These are phyloP conservation scores for Cystobasidiaceae sp. DNA, from an alignment of 1,284 basidiomycete species.

Conservation along the genomic window DNA sequence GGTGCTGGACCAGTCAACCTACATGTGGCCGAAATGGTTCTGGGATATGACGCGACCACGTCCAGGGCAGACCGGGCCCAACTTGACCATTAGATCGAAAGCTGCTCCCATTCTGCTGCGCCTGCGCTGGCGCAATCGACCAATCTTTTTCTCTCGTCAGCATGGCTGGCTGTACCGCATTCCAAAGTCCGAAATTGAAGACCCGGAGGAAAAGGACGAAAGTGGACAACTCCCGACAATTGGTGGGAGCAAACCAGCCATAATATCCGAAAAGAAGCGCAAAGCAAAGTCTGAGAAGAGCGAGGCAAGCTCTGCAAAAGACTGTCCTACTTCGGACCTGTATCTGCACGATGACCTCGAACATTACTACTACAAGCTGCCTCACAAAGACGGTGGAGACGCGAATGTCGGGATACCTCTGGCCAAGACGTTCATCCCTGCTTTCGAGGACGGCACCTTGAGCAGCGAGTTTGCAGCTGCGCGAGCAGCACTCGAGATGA, in stretches of 20 bases:
- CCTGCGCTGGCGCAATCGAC: conserved; percentile 81
- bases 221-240: background rate
- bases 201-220: conserved; percentile 25
- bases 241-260: background rate
- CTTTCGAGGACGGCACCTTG: conserved; percentile 76
- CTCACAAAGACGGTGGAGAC: conserved; percentile 89
- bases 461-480: conserved; percentile 61
- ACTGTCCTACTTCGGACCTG: conserved; percentile 61
- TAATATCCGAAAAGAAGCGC: background rate
- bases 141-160: conserved; percentile 77
- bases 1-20: background rate
- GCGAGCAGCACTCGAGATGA: conserved; percentile 80
- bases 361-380: conserved; percentile 76
- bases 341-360: conserved; percentile 52
- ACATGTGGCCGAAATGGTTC: conserved; percentile 83
- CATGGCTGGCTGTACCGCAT: conserved; percentile 91
- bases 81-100: conserved; percentile 78
- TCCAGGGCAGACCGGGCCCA: conserved; percentile 54
- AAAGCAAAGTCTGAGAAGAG: background rate
- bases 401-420: conserved; percentile 92
- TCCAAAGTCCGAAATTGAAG: conserved; percentile 46
- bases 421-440: conserved; percentile 81
- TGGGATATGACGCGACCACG: conserved; percentile 66
- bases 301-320: conserved; percentile 45
- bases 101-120: conserved; percentile 79